Percentiles rank a stretch among this genome's conserved stretches.
These are phyloP conservation scores for Metarhizium anisopliae DNA, from an alignment of 2,329 filamentous ascomycete species.

Conservation along the genomic window DNA sequence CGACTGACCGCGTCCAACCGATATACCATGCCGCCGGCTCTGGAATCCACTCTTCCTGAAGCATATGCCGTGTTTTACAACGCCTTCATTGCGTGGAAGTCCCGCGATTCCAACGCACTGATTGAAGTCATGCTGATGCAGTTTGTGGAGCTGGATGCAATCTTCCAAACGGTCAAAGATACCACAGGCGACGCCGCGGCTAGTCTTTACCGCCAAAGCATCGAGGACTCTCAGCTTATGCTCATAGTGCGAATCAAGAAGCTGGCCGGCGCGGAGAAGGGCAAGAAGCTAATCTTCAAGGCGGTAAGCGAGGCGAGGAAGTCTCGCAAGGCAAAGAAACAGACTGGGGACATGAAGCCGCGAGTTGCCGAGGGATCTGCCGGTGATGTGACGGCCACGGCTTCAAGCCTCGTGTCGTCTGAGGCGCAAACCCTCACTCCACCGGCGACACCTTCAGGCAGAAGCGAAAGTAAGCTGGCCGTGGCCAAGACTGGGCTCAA, in stretches of 20 bases:
- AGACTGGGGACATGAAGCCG: slow-evolving; percentile 61
- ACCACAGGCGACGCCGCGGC: slow-evolving; percentile 65
- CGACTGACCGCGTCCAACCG: slow-evolving; percentile 57
- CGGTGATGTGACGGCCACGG: slow-evolving; percentile 25
- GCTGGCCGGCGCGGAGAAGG: slow-evolving; percentile 61
- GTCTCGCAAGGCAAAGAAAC: slow-evolving; percentile 54
- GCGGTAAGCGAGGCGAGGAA: slow-evolving; percentile 65
- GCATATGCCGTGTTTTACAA: slow-evolving; percentile 67
- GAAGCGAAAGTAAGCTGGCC: slow-evolving; percentile 27
- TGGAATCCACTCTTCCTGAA: slow-evolving; percentile 55
- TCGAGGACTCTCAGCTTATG: slow-evolving; percentile 72
- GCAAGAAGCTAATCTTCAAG: slow-evolving; percentile 63
- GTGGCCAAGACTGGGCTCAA: slow-evolving; percentile 31
- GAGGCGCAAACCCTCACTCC: slow-evolving; percentile 44
- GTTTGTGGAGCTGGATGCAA: slow-evolving; percentile 75
- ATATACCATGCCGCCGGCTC: slow-evolving; percentile 54
- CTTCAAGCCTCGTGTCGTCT: slow-evolving; percentile 27
- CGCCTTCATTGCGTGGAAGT: slow-evolving; percentile 77
- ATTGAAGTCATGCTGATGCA: slow-evolving; percentile 81
- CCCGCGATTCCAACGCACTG: slow-evolving; percentile 66
- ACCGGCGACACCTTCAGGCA: slow-evolving; percentile 39
- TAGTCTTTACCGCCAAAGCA: slow-evolving; percentile 69
- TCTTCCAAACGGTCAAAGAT: slow-evolving; percentile 76
- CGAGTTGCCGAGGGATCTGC: slow-evolving; percentile 46
- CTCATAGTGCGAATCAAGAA: slow-evolving; percentile 72